A percentile compares a stretch with the other conserved stretches of the same genome.
phyloP scores from a whole-genome alignment of 2,329 filamentous ascomycete genomes.

The Sphaerulina musiva region DNA sequence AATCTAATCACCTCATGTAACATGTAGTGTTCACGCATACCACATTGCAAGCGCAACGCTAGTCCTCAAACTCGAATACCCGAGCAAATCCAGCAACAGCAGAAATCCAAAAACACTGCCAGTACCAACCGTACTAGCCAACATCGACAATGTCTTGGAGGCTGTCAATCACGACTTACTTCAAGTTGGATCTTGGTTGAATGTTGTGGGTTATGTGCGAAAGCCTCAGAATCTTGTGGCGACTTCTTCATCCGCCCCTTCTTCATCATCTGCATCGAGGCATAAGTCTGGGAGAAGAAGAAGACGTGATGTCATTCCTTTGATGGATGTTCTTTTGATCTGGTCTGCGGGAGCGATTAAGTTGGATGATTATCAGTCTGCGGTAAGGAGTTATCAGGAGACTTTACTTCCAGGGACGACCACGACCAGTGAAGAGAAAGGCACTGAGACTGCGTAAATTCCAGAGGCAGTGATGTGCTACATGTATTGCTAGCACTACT shows the following conservation, averaged over 20 bases:
- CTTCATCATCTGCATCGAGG: neutral
- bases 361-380: conserved; percentile 62
- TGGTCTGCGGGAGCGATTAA: conserved; percentile 71
- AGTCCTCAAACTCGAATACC: conserved; percentile 61
- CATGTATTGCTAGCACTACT: too few species aligned
- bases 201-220: conserved; percentile 68
- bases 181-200: conserved; percentile 76
- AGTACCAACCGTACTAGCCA: conserved; percentile 51
- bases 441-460: too few species aligned
- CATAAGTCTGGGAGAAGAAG: neutral
- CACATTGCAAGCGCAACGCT: conserved; percentile 54
- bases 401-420: neutral
- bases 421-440: too few species aligned
- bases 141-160: conserved; percentile 65
- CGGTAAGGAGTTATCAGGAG: conserved; percentile 36
- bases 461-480: too few species aligned
- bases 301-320: conserved; percentile 10
- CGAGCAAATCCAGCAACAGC: conserved; percentile 30
- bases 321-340: conserved; percentile 67
- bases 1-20: neutral
- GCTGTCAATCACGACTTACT: conserved; percentile 57
- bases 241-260: too few species aligned
- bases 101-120: conserved; percentile 12
- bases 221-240: conserved; percentile 2
- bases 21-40: conserved; percentile 53